Conservation (phyloP, 352 stramenopile genomes). For the Globisporangium orthogonon region DNA sequence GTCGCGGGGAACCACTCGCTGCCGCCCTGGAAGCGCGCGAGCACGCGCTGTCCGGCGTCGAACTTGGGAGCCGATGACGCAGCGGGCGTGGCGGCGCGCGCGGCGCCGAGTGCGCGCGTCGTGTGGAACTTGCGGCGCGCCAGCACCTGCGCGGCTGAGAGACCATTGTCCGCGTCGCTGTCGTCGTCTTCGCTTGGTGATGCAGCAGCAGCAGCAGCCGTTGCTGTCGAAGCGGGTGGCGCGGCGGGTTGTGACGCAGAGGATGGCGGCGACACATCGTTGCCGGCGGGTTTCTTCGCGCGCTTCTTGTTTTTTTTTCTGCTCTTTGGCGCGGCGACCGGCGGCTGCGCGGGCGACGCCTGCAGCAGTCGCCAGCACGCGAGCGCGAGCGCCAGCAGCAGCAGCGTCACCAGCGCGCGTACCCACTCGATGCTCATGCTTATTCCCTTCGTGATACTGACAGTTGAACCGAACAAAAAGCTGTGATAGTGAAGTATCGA, state of each 20-base stretch:
- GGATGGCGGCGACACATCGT: background rate
- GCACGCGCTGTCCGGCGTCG: slow-evolving; percentile 40
- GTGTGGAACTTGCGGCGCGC: slow-evolving; percentile 56
- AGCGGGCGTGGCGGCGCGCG: background rate
- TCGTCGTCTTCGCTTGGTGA: slow-evolving; percentile 22
- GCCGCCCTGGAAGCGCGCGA: slow-evolving; percentile 53
- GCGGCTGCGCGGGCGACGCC: background rate
- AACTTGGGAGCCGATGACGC: slow-evolving; percentile 17
- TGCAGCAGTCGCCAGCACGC: slow-evolving; percentile 34
- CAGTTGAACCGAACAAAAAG: no score
- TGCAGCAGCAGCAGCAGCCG: background rate
- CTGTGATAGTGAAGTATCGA: no score
- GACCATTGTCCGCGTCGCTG: slow-evolving; percentile 50
- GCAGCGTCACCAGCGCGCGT: slow-evolving; percentile 34
- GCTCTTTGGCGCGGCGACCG: slow-evolving; percentile 7
- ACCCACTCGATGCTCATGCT: slow-evolving; percentile 2
- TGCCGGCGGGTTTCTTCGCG: slow-evolving; percentile 19
- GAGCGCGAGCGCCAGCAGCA: slow-evolving; percentile 32
- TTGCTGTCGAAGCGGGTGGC: background rate
- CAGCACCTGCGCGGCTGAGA: slow-evolving; percentile 55
- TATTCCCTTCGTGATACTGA: background rate
- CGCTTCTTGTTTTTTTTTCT: slow-evolving; percentile 52
- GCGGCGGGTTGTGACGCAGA: no score
- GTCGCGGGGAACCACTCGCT: slow-evolving; percentile 56
- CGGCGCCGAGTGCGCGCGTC: slow-evolving; percentile 35